Conservation (phyloP, 495 filamentous ascomycete species). For the Cryomyces antarcticus region DNA sequence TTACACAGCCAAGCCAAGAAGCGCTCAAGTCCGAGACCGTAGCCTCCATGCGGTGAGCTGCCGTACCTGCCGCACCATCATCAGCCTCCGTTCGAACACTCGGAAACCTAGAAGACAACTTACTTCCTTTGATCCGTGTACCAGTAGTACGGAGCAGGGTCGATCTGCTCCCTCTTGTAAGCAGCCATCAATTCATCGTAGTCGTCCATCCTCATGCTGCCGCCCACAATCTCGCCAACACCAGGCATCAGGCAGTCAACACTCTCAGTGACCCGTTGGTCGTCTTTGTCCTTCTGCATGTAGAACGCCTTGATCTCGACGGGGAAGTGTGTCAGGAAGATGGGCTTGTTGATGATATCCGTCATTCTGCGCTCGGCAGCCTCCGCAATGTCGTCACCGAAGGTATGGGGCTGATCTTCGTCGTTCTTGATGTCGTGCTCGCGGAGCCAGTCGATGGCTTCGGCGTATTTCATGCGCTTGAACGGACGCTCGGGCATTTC, state of each 20-base stretch:
- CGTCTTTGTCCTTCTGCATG: conserved; percentile 79
- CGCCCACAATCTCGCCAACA: conserved; percentile 93
- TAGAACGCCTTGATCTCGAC: conserved; percentile 98
- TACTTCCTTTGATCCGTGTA: conserved; percentile 97
- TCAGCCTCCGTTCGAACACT: conserved; percentile 8
- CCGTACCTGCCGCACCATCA: conserved; percentile 45
- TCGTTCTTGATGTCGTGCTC: conserved; percentile 82
- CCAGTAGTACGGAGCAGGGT: conserved; percentile 85
- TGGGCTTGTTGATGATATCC: conserved; percentile 81
- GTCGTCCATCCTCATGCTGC: conserved; percentile 87
- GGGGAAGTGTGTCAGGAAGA: conserved; percentile 95
- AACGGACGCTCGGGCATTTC: conserved; percentile 69
- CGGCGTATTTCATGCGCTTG: conserved; percentile 82
- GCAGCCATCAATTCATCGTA: conserved; percentile 83
- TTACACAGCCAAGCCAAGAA: conserved; percentile 94
- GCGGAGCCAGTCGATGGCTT: conserved; percentile 85
- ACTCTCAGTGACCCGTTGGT: conserved; percentile 81
- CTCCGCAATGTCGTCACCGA: conserved; percentile 97
- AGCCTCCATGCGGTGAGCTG: conserved; percentile 83
- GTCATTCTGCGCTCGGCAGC: conserved; percentile 95
- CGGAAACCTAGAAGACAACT: conserved; percentile 21
- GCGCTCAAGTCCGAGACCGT: conserved; percentile 84
- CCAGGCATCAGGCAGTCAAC: conserved; percentile 94
- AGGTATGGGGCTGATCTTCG: conserved; percentile 69
- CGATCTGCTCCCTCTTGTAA: conserved; percentile 73